These are phyloP conservation scores for Mucor irregularis DNA, from an alignment of 371 early-diverging fungal species.

Conservation along the genomic window DNA sequence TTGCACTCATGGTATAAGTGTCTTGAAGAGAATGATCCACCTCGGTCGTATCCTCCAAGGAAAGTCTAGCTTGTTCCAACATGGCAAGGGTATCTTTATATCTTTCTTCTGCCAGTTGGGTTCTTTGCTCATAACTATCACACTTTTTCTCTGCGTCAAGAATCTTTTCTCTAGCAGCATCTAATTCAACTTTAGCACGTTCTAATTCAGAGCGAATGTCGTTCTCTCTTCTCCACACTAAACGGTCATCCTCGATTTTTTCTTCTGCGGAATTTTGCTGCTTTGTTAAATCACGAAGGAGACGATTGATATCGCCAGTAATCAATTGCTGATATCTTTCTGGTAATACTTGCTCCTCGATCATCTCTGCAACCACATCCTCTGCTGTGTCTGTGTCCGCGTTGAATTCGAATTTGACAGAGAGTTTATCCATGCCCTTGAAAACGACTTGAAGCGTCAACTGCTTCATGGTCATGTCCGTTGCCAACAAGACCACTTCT, in stretches of 20 bases:
- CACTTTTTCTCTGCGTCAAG: slow-evolving; percentile 37
- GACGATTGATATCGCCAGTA: slow-evolving; percentile 85
- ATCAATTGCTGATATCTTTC: slow-evolving; percentile 78
- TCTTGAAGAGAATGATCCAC: no score
- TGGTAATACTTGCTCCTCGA: slow-evolving; percentile 80
- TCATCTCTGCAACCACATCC: slow-evolving; percentile 92
- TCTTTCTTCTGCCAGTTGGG: slow-evolving; percentile 34
- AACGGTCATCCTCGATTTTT: slow-evolving; percentile 41
- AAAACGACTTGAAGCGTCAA: slow-evolving; percentile 83
- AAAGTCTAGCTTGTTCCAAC: slow-evolving; percentile 23
- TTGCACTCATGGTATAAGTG: no score
- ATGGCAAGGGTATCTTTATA: slow-evolving; percentile 41
- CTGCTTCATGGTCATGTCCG: slow-evolving; percentile 66
- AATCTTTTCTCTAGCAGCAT: slow-evolving; percentile 27
- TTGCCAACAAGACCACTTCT: slow-evolving; percentile 68
- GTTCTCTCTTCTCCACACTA: slow-evolving; percentile 51
- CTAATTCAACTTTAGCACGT: slow-evolving; percentile 29
- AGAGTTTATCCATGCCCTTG: slow-evolving; percentile 79
- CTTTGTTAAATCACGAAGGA: slow-evolving; percentile 73
- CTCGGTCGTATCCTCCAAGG: no score
- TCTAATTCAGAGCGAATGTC: slow-evolving; percentile 50
- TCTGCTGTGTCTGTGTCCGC: slow-evolving; percentile 89
- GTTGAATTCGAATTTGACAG: slow-evolving; percentile 92
- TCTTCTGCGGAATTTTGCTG: slow-evolving; percentile 34
- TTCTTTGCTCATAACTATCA: slow-evolving; percentile 29